Evolutionary conservation across 1,139 yeast genomes (phyloP).

Genomic region (Geotrichum macrosporum): DNA sequence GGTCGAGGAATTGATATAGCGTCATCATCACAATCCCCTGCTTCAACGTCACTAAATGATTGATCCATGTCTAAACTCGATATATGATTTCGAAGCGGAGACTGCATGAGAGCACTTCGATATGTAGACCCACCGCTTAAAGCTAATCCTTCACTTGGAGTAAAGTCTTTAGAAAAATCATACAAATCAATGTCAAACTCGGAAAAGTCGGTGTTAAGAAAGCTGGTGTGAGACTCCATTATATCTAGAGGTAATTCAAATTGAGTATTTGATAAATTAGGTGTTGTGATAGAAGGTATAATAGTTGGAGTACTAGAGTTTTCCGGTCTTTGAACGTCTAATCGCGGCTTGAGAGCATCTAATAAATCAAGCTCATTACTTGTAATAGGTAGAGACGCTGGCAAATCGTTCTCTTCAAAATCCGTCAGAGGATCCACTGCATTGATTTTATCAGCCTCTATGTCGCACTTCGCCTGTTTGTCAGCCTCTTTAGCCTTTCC

Average conservation of each 20-base stretch:
- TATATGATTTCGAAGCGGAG: conserved; percentile 24
- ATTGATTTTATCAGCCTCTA: no score
- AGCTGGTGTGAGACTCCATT: no score
- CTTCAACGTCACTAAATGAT: neutral
- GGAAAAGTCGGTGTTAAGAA: no score
- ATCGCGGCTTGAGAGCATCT: no score
- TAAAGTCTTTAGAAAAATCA: conserved; percentile 15
- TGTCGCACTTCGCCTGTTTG: no score
- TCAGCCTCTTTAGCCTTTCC: no score
- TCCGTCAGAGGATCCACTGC: no score
- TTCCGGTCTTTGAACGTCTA: neutral
- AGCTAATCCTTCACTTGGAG: conserved; percentile 6
- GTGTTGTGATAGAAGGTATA: no score
- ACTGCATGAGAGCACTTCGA: conserved; percentile 24
- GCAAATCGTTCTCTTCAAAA: no score
- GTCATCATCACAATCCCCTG: conserved; percentile 6
- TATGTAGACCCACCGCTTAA: conserved; percentile 17
- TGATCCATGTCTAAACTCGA: neutral
- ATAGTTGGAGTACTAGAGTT: neutral
- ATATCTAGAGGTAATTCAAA: no score
- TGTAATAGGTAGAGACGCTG: neutral
- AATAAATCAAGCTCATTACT: neutral
- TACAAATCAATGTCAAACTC: conserved; percentile 6
- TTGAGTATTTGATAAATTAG: no score
- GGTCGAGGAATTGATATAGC: conserved; percentile 45